Base-by-base conservation (phyloP, 2,329 filamentous ascomycete genomes). In the Ophiostoma tasmaniense region DNA sequence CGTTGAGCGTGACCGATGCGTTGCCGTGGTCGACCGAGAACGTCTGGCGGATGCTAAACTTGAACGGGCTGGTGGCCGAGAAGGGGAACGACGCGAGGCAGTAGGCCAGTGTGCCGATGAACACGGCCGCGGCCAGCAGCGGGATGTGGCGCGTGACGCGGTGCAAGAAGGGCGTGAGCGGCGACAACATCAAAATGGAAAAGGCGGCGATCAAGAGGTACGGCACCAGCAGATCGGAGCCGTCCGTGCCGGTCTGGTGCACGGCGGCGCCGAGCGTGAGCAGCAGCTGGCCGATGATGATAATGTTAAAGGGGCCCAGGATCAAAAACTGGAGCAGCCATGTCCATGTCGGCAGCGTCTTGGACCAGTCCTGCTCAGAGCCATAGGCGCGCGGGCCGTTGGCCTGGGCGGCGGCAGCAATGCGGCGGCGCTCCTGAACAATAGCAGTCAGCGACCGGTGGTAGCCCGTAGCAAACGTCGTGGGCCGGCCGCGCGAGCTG, bases 31-130 rank as follows among this genome's bases (percentile, higher is more conserved):
- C 90, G 11, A 97, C 84, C 73, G 97, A 86, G 65, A 97, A 82
- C 11, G 86, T 85, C 76, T 99, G 93, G 66, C 91, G 82, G 77
- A 98, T 97, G 78, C 89, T 96, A 65, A 94, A 83, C 78, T 98
- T 98, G 77, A 96, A 87, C 50, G 92, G 86, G 76, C 89, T 90
- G 70, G 87, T 84, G 28, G 85, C 80, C 0, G 92, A 95, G 79
- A 98, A 98, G 0, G 95, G 95, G 77, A 97, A 97, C 1, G 91
- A 91, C 2, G 86, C 80, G 4, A 97, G 85, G 75, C 96, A 96
- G 81, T 97, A 98, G 69, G 93, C 84, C 35, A 96, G 80, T 0
- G 92, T 96, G 37, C 84, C 91, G 30, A 87, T 75, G 71, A 93
- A 91, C 10, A 97, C 80, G 14, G 89, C 76, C 35, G 96, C 82